These are phyloP conservation scores for Aspergillus coremiiformis DNA, from an alignment of 495 filamentous ascomycete species.

Conservation along the genomic window DNA sequence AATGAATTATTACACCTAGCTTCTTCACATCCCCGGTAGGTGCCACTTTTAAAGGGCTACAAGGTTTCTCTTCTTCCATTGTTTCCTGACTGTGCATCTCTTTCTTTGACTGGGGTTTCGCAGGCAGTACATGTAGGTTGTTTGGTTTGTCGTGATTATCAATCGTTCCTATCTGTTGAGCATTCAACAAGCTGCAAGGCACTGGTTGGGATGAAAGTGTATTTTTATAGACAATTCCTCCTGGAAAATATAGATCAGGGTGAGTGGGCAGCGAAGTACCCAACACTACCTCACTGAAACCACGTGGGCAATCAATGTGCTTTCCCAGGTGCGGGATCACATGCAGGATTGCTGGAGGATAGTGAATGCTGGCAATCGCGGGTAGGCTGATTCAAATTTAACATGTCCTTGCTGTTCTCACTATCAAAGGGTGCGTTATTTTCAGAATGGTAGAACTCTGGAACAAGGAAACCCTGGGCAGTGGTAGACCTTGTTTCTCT, in stretches of 20 bases:
- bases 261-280: slow-evolving; percentile 59
- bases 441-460: no score
- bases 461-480: no score
- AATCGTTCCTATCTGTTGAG: background rate
- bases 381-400: background rate
- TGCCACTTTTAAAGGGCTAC: background rate
- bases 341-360: no score
- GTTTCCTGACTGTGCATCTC: background rate
- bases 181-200: slow-evolving; percentile 5
- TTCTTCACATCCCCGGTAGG: slow-evolving; percentile 17
- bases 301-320: slow-evolving; percentile 62
- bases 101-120: background rate
- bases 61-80: background rate
- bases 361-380: background rate
- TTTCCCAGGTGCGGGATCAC: slow-evolving; percentile 18
- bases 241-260: slow-evolving; percentile 63
- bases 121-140: background rate
- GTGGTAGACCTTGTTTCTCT: no score
- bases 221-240: slow-evolving; percentile 47
- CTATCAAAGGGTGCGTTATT: no score
- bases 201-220: slow-evolving; percentile 4
- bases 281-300: slow-evolving; percentile 64
- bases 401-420: background rate
- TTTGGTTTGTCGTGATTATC: background rate
- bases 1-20: slow-evolving; percentile 33